phyloP scores from a whole-genome alignment of 208 protist genomes.

The Entamoeba dispar region DNA sequence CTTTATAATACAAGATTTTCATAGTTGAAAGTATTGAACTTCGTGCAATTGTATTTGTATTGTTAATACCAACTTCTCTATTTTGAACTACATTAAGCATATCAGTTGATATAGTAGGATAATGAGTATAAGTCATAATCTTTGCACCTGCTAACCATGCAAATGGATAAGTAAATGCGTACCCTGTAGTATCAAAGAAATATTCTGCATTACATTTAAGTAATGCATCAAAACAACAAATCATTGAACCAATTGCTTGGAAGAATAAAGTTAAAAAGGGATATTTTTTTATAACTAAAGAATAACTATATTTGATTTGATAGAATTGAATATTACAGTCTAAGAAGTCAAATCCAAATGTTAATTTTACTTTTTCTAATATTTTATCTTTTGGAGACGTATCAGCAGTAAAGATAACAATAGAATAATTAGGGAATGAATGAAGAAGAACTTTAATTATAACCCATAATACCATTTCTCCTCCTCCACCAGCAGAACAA shows the following conservation, averaged over 20 bases:
- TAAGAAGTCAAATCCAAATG: neutral
- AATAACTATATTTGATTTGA: neutral
- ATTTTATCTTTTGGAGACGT: neutral
- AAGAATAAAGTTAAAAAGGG: constrained; percentile 62
- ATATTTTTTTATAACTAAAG: constrained; percentile 32
- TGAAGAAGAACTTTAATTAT: constrained; percentile 29
- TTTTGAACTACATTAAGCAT: constrained; percentile 38
- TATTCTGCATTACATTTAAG: constrained; percentile 30
- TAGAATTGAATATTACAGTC: neutral
- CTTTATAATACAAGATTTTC: constrained; percentile 60
- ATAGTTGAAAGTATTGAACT: constrained; percentile 29
- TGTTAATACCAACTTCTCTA: constrained; percentile 46
- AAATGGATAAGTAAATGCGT: constrained; percentile 69
- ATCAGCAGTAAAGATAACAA: neutral
- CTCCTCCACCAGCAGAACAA: constrained; percentile 62
- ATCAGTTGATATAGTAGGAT: constrained; percentile 67
- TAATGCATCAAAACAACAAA: constrained; percentile 59
- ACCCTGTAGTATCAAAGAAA: constrained; percentile 71
- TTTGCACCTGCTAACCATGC: constrained; percentile 45
- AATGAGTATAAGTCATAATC: constrained; percentile 80
- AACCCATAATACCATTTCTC: constrained; percentile 77
- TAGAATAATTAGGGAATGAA: neutral
- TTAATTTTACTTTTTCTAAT: neutral
- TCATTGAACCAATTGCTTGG: constrained; percentile 59
- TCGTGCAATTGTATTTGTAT: constrained; percentile 39